Evolutionary conservation across 495 filamentous ascomycete species (phyloP).

Genomic region (Opeltia flavorubescens): DNA sequence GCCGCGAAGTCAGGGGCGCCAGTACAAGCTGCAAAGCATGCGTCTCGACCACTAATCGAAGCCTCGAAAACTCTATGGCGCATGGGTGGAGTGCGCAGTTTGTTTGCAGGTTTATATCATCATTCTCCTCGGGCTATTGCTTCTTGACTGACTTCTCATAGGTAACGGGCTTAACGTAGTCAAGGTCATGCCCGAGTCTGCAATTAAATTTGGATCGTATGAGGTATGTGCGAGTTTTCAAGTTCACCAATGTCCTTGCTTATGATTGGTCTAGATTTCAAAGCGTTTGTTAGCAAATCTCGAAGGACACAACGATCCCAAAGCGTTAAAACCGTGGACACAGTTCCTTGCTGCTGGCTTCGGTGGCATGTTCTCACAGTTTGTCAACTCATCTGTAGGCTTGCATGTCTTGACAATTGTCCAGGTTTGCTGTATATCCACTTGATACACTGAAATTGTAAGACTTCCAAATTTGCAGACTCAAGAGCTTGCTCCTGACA

Average conservation of each 20-base stretch:
- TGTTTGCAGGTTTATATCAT: conserved; percentile 71
- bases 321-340: conserved; percentile 61
- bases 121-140: conserved; percentile 9
- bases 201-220: conserved; percentile 93
- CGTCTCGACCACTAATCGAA: conserved; percentile 51
- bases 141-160: conserved; percentile 29
- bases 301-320: conserved; percentile 79
- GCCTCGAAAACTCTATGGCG: conserved; percentile 67
- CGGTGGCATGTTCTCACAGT: conserved; percentile 88
- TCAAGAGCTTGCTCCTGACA: conserved; percentile 14
- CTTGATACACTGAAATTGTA: conserved; percentile 95
- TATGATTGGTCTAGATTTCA: conserved; percentile 43
- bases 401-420: conserved; percentile 14
- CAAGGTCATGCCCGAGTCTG: conserved; percentile 96
- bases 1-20: conserved; percentile 62
- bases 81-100: conserved; percentile 75
- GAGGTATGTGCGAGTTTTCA: conserved; percentile 35
- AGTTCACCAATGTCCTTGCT: not conserved
- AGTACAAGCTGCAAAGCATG: conserved; percentile 48
- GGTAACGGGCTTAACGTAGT: conserved; percentile 94
- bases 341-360: conserved; percentile 85
- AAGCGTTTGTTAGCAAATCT: conserved; percentile 75
- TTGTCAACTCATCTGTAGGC: conserved; percentile 19
- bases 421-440: conserved; percentile 81
- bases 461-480: conserved; percentile 16